phyloP scores from a whole-genome alignment of 2,329 filamentous ascomycete genomes.

The Aspergillus neoniger region DNA sequence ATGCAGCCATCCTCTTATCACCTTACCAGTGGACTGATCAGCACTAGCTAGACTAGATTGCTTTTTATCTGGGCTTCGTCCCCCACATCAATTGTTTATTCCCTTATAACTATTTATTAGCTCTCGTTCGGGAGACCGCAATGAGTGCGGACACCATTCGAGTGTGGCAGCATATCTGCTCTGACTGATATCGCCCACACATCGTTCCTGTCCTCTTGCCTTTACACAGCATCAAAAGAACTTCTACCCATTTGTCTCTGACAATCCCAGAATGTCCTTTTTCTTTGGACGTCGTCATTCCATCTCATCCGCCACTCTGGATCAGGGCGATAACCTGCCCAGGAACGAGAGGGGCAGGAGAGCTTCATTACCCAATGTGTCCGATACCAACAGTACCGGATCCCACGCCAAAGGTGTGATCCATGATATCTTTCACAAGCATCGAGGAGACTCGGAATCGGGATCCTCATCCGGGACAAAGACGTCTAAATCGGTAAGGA shows the following conservation, averaged over 20 bases:
- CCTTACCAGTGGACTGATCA: not conserved
- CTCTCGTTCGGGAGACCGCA: not conserved
- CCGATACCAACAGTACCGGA: constrained; percentile 3
- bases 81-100: not conserved
- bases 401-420: constrained; percentile 17
- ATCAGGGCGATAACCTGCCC: constrained; percentile 11
- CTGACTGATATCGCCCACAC: not conserved
- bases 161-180: not conserved
- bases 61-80: not conserved
- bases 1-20: not conserved
- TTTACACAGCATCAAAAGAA: not conserved
- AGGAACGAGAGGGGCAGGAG: constrained; percentile 8
- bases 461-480: not conserved
- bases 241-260: not conserved
- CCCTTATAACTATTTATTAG: not conserved
- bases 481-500: not conserved
- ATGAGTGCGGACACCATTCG: not conserved
- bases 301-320: constrained; percentile 20
- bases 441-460: constrained; percentile 14
- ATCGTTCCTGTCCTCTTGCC: not conserved
- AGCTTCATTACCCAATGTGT: constrained; percentile 15
- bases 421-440: constrained; percentile 28
- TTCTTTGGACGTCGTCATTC: constrained; percentile 33
- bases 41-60: not conserved
- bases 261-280: constrained; percentile 24